These are phyloP conservation scores for Ascobolus immersus DNA, from an alignment of 495 filamentous ascomycete species.

Conservation along the genomic window DNA sequence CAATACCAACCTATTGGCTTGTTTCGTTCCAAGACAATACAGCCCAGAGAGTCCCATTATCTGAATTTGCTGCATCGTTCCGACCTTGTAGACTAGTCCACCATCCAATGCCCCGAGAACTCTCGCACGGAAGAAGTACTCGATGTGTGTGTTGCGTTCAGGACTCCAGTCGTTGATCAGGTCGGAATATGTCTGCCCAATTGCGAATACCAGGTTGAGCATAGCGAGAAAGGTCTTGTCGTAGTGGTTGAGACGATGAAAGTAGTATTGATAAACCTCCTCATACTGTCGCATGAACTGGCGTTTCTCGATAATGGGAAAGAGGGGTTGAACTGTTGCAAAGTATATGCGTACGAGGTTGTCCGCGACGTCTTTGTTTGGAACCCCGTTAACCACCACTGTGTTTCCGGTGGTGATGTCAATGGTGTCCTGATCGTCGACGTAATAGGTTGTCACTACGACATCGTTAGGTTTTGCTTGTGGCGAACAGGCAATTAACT, in stretches of 20 bases:
- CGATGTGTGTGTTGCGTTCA: conserved; percentile 26
- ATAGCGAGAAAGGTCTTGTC: conserved; percentile 31
- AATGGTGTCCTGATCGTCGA: conserved; percentile 27
- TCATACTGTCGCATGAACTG: conserved; percentile 22
- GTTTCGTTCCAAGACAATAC: conserved; percentile 31
- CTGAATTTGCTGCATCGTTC: conserved; percentile 32
- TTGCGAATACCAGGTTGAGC: conserved; percentile 38
- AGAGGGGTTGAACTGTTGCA: conserved; percentile 30
- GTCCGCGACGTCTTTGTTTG: conserved; percentile 26
- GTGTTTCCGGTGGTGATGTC: conserved; percentile 19
- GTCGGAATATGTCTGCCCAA: conserved; percentile 27
- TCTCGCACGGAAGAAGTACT: conserved; percentile 31
- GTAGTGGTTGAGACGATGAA: conserved; percentile 19
- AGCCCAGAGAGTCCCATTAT: conserved; percentile 31
- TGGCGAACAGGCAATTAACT: background rate
- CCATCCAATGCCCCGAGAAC: conserved; percentile 26
- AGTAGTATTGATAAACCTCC: conserved; percentile 19
- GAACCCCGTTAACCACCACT: conserved; percentile 27
- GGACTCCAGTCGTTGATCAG: conserved; percentile 20
- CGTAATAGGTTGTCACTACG: conserved; percentile 23
- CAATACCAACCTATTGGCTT: conserved; percentile 30
- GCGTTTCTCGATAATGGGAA: conserved; percentile 32
- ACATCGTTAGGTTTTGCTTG: conserved; percentile 3
- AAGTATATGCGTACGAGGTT: conserved; percentile 32
- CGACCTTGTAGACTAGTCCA: conserved; percentile 26